Percentiles rank a stretch among this genome's conserved stretches.
phyloP scores from a whole-genome alignment of 768 basidiomycete genomes.

The Termitomyces sp. region DNA sequence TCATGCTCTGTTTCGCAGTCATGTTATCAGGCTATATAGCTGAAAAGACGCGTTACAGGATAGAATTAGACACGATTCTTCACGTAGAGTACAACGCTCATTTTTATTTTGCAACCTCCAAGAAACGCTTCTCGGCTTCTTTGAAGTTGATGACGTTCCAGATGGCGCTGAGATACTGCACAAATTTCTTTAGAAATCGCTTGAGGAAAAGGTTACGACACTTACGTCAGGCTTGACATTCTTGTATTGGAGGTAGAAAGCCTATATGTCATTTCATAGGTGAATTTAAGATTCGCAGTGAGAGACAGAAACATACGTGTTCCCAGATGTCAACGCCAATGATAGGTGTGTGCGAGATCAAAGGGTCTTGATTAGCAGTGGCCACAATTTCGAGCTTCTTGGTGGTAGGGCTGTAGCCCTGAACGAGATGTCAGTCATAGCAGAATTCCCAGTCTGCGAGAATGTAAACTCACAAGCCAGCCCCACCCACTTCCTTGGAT shows the following conservation, averaged over 20 bases:
- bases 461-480: slow-evolving; percentile 66
- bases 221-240: slow-evolving; percentile 93
- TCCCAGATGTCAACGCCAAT: slow-evolving; percentile 99
- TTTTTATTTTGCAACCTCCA: slow-evolving; percentile 27
- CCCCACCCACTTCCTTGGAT: slow-evolving; percentile 99
- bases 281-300: background rate
- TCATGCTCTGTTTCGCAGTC: background rate
- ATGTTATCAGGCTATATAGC: background rate
- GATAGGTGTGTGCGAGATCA: slow-evolving; percentile 75
- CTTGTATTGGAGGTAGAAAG: slow-evolving; percentile 82
- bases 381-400: slow-evolving; percentile 87
- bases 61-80: background rate
- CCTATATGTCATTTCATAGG: slow-evolving; percentile 28
- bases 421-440: background rate
- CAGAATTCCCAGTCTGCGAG: background rate
- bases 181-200: background rate
- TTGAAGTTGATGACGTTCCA: slow-evolving; percentile 97
- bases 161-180: slow-evolving; percentile 87
- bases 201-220: slow-evolving; percentile 11
- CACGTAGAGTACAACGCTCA: background rate
- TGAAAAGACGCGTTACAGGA: background rate
- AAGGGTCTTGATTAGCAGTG: slow-evolving; percentile 95
- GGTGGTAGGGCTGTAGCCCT: slow-evolving; percentile 66
- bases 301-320: slow-evolving; percentile 51
- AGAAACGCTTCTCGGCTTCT: slow-evolving; percentile 69